Conservation (phyloP, 2,329 filamentous ascomycete genomes). For the Hypoxylon sp. region DNA sequence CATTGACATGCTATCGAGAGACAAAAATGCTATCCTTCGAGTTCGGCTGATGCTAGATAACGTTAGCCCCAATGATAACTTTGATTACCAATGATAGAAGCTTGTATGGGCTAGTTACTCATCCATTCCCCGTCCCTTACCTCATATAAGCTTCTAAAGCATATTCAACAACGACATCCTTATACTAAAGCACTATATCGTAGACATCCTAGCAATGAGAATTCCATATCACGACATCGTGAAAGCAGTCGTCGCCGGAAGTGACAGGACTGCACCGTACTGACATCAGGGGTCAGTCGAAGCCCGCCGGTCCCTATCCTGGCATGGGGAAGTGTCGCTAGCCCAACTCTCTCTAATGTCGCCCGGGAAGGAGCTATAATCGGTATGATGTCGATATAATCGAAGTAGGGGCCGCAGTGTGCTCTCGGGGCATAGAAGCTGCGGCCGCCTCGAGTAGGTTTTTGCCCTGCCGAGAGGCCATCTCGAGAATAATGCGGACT, state of each 20-base stretch:
- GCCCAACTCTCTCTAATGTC: too few species aligned
- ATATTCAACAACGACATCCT: neutral
- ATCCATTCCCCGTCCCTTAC: neutral
- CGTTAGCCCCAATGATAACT: neutral
- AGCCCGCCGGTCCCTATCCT: neutral
- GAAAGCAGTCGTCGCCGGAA: neutral
- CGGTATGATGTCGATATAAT: constrained; percentile 1
- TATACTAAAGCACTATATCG: neutral
- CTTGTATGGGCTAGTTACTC: neutral
- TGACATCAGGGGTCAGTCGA: neutral
- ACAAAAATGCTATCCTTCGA: neutral
- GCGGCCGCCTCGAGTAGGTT: neutral
- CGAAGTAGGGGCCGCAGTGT: constrained; percentile 17
- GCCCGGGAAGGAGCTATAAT: constrained; percentile 7
- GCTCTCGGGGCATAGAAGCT: constrained; percentile 15
- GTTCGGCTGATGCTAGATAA: neutral
- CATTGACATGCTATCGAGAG: neutral
- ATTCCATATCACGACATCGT: neutral
- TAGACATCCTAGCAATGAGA: neutral
- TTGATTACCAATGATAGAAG: neutral
- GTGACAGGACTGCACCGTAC: neutral
- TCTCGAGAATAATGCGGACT: neutral
- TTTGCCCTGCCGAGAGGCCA: neutral
- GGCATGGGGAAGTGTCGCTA: neutral
- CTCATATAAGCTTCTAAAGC: neutral